Evolutionary conservation across 2,329 filamentous ascomycete genomes (phyloP).

Genomic region (Botrytis tulipae): DNA sequence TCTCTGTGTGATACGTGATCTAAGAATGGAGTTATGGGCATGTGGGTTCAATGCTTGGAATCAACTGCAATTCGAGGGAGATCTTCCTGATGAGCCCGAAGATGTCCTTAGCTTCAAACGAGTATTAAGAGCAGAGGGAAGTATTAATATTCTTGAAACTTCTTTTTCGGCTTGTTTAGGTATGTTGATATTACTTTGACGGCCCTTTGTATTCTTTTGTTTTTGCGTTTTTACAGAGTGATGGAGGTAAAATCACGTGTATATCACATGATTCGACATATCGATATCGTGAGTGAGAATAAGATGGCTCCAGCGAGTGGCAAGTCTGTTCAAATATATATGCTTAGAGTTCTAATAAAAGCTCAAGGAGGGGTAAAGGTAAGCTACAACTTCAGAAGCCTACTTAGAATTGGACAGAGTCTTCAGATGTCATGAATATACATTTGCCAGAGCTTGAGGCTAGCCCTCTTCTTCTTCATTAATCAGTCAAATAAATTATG

Average conservation of each 20-base stretch:
- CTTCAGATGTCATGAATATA: neutral
- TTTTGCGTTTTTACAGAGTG: neutral
- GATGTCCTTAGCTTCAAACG: conserved; percentile 49
- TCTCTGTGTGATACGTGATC: neutral
- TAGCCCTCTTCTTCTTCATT: neutral
- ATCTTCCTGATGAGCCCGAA: conserved; percentile 41
- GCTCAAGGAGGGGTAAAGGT: neutral
- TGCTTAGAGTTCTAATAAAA: neutral
- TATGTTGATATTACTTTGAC: conserved; percentile 5
- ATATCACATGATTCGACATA: neutral
- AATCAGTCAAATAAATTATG: neutral
- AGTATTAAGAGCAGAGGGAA: conserved; percentile 40
- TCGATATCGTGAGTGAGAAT: neutral
- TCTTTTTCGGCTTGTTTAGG: conserved; percentile 41
- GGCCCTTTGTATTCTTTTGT: neutral
- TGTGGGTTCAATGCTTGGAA: conserved; percentile 59
- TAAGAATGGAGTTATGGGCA: conserved; percentile 50
- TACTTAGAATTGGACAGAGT: neutral
- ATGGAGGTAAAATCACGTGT: neutral
- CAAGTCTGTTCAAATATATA: neutral
- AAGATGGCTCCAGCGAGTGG: neutral
- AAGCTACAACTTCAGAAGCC: neutral
- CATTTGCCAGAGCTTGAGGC: neutral
- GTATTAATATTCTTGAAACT: conserved; percentile 41
- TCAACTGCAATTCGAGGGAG: conserved; percentile 47